A percentile compares a stretch with the other conserved stretches of the same genome.
Conservation (phyloP, 2,329 filamentous ascomycete species). For the Verticillium klebahnii region DNA sequence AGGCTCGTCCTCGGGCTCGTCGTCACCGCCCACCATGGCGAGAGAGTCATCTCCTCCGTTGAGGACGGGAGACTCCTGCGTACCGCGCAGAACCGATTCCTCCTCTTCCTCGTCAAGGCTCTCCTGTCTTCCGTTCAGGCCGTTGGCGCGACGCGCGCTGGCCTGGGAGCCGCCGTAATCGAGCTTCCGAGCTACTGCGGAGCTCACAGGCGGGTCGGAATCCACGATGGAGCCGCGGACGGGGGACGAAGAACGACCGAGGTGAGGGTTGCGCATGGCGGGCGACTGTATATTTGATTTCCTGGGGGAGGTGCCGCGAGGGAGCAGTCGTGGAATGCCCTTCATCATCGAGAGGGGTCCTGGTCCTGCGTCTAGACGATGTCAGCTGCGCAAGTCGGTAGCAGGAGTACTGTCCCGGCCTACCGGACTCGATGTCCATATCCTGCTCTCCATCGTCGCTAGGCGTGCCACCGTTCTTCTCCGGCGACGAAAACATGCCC, state of each 20-base stretch:
- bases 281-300: constrained; percentile 60
- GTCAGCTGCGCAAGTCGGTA: neutral
- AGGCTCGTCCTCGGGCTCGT: constrained; percentile 21
- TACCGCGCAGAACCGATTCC: constrained; percentile 15
- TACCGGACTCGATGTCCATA: constrained; percentile 51
- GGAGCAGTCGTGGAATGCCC: constrained; percentile 26
- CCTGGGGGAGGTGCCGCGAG: constrained; percentile 45
- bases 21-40: constrained; percentile 30
- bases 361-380: constrained; percentile 43
- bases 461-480: constrained; percentile 37
- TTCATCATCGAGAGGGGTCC: constrained; percentile 49
- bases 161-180: constrained; percentile 38
- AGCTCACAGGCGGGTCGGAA: constrained; percentile 21
- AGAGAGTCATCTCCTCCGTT: constrained; percentile 34
- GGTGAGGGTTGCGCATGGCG: constrained; percentile 55
- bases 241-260: constrained; percentile 50
- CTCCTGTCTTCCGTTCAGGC: constrained; percentile 12
- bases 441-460: constrained; percentile 36
- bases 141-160: constrained; percentile 15
- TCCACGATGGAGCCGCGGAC: constrained; percentile 31
- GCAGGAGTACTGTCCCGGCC: constrained; percentile 12
- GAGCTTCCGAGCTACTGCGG: constrained; percentile 47
- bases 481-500: constrained; percentile 83
- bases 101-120: constrained; percentile 19
- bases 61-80: constrained; percentile 19